Conservation (phyloP, 768 basidiomycete species). For the Roridomyces roridus region DNA sequence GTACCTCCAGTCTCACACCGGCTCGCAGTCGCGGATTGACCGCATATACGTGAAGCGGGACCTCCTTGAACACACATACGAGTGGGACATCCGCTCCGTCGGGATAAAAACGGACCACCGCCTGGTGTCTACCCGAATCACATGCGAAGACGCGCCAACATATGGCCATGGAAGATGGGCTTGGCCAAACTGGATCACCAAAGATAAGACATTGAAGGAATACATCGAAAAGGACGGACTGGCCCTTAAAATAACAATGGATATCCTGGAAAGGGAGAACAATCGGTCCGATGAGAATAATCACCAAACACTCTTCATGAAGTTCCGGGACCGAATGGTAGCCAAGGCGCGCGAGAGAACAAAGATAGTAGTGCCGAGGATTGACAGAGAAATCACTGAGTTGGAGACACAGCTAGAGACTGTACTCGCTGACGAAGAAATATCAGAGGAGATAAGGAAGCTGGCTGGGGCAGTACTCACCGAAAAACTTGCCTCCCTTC, state of each 20-base stretch:
- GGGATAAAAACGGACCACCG: slow-evolving; percentile 38
- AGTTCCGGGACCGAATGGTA: not conserved
- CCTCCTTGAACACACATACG: slow-evolving; percentile 4
- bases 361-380: not conserved
- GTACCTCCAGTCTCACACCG: slow-evolving; percentile 24
- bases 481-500: not conserved
- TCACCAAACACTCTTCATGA: not conserved
- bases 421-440: not conserved
- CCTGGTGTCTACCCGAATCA: slow-evolving; percentile 26
- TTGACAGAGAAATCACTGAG: slow-evolving; percentile 1
- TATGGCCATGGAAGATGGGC: slow-evolving; percentile 35
- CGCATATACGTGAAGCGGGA: slow-evolving; percentile 38
- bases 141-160: slow-evolving; percentile 21
- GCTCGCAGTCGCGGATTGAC: slow-evolving; percentile 38
- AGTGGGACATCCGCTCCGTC: slow-evolving; percentile 32
- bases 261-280: slow-evolving; percentile 16
- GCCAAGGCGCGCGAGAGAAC: not conserved
- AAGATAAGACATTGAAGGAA: not conserved
- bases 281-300: not conserved
- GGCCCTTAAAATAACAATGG: too few relatives aligned
- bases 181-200: not conserved
- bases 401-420: not conserved
- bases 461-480: not conserved
- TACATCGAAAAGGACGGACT: slow-evolving; percentile 27
- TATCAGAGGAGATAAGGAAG: too few relatives aligned